Conservation (phyloP, 805 yeast species). For the Kodamaea jinghongensis region DNA sequence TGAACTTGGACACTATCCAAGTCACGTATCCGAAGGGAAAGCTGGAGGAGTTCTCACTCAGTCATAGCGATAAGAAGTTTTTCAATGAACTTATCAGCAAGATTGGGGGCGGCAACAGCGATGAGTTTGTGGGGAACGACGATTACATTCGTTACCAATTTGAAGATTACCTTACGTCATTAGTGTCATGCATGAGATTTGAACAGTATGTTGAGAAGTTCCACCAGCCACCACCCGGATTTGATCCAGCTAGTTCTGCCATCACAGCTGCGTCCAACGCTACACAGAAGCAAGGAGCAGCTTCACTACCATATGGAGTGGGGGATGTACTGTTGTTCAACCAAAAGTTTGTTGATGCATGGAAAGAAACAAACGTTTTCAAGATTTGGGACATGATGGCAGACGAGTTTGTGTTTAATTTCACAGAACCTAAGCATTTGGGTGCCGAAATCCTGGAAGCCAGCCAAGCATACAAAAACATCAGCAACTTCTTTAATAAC, state of each 20-base stretch:
- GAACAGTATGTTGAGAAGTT: conserved; percentile 50
- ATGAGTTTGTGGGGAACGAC: conserved; percentile 49
- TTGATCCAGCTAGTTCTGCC: conserved; percentile 13
- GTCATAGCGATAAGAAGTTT: conserved; percentile 66
- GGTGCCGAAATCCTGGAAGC: conserved; percentile 20
- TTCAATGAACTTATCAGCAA: conserved; percentile 54
- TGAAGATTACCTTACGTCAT: conserved; percentile 83
- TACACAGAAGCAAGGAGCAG: neutral
- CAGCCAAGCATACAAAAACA: conserved; percentile 15
- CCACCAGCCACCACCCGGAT: conserved; percentile 42
- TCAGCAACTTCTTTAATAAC: conserved; percentile 24
- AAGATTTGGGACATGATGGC: conserved; percentile 40
- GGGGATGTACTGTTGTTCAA: conserved; percentile 34
- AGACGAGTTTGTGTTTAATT: conserved; percentile 45
- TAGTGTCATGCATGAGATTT: conserved; percentile 71
- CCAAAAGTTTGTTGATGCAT: conserved; percentile 27
- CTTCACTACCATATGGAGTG: conserved; percentile 12
- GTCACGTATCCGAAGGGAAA: conserved; percentile 39
- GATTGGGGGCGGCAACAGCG: conserved; percentile 48
- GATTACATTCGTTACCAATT: conserved; percentile 85
- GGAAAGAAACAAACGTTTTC: conserved; percentile 36
- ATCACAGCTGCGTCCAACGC: conserved; percentile 3
- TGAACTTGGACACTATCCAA: conserved; percentile 63
- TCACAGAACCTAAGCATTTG: conserved; percentile 39
- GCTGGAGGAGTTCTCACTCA: conserved; percentile 31